A percentile compares a stretch with the other conserved stretches of the same genome.
Evolutionary conservation across 352 stramenopile species (phyloP).

Genomic region (Pythium aristosporum): DNA sequence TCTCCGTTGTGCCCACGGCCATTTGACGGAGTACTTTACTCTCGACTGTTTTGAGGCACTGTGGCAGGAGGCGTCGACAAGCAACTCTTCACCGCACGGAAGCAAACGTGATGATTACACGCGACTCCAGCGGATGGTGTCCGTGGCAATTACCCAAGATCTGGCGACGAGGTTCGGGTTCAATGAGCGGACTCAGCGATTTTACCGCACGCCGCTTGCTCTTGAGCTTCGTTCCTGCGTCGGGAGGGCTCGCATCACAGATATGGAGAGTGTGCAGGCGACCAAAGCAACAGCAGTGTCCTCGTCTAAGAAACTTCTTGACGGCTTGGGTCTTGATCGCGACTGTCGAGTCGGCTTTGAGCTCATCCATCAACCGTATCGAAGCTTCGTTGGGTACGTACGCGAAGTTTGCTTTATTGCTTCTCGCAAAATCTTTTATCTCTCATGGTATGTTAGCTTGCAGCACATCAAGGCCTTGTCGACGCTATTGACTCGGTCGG

Average conservation of each 20-base stretch:
- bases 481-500: constrained; percentile 22
- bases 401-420: too few relatives aligned
- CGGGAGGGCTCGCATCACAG: neutral
- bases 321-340: constrained; percentile 19
- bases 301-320: constrained; percentile 14
- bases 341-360: constrained; percentile 25
- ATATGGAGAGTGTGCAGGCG: neutral
- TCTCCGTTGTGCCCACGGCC: constrained; percentile 4
- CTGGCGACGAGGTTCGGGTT: constrained; percentile 20
- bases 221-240: constrained; percentile 7
- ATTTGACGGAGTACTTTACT: constrained; percentile 7
- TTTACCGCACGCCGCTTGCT: constrained; percentile 24
- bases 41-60: constrained; percentile 15
- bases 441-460: neutral
- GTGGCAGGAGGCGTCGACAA: constrained; percentile 16
- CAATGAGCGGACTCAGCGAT: constrained; percentile 20
- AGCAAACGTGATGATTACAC: neutral
- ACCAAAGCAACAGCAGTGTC: neutral
- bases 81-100: neutral
- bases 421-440: neutral
- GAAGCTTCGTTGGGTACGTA: constrained; percentile 26
- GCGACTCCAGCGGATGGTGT: constrained; percentile 9
- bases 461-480: constrained; percentile 17
- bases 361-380: constrained; percentile 24
- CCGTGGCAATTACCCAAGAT: constrained; percentile 19